Evolutionary conservation across 139 green algal species (phyloP), one percentile per base, ranked within the genome.

Genomic region (Micromonas commoda): DNA sequence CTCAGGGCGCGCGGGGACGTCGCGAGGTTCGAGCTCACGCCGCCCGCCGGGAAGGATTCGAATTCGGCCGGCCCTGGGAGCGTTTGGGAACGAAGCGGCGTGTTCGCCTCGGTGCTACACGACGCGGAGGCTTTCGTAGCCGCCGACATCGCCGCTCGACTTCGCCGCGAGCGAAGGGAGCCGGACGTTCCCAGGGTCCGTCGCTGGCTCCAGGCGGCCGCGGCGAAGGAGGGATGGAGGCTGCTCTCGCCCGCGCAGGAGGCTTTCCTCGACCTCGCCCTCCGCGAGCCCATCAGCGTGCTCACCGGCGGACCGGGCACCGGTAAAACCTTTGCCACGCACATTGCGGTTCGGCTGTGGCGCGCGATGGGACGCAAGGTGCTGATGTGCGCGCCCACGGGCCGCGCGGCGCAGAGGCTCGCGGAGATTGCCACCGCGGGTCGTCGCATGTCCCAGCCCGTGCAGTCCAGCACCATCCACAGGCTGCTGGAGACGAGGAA

Each of bases 371-470:
- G 54, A 52, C 37, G 61, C 24, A 75, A 34, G 0, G 76, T 94
- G 6, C 24, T 73, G 29, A 77, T 93, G 72, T 88, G 82, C 57
- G 88, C 89, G 0, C 89, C 88, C 52, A 93, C 89, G 61, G 87
- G 89, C 21, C 81, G 89, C 4, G 89, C 89, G 5, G 85, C 89
- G 24, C 82, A 91, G 81, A 76, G 88, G 35, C 80, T 93, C 64
- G 71, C 80, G 37, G 79, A 84, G 29, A 80, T 65, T 23, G 51
- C 64, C 37, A 83, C 5, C 64, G 79, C 1, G 81, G 38, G 38
- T 1, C 68, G 68, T 19, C 2, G 19, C 20, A 75, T 75, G 31
- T 21, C 37, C 21, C 38, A 60, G 28, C 68, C 68, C 23, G 31
- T 75, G 1, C 31, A 35, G 3, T 53, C 83, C 13, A 82, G 26